These are phyloP conservation scores for Protostelium mycophagum DNA, from an alignment of 78 protist species.

Conservation along the genomic window DNA sequence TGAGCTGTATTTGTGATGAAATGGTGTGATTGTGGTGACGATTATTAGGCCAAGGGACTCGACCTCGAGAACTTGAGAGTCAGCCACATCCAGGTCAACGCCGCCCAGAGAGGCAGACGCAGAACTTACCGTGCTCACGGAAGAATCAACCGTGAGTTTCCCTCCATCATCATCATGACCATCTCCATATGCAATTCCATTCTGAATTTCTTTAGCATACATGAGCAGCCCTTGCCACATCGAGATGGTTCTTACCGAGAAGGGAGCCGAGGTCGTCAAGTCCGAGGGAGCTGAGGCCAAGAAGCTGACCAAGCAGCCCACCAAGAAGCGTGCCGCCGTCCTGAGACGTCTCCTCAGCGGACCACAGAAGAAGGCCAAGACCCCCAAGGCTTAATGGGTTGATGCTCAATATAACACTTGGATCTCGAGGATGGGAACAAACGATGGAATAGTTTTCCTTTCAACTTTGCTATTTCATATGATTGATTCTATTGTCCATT, in stretches of 20 bases:
- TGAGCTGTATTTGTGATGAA: background rate
- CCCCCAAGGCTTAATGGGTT: background rate
- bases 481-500: too few relatives aligned
- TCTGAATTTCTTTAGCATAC: slow-evolving; percentile 57
- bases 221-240: slow-evolving; percentile 89
- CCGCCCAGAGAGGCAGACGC: slow-evolving; percentile 86
- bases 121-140: slow-evolving; percentile 98
- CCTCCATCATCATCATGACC: background rate
- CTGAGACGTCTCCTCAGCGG: background rate
- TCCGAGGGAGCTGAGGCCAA: slow-evolving; percentile 30
- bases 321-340: background rate
- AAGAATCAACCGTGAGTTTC: slow-evolving; percentile 82
- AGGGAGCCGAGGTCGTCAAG: slow-evolving; percentile 46
- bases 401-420: too few relatives aligned
- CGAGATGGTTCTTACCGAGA: slow-evolving; percentile 75
- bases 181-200: background rate
- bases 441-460: too few relatives aligned
- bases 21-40: background rate
- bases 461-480: too few relatives aligned
- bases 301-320: background rate
- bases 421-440: too few relatives aligned
- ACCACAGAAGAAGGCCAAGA: too few relatives aligned
- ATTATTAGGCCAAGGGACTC: slow-evolving; percentile 54
- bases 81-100: slow-evolving; percentile 85
- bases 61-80: slow-evolving; percentile 61